Evolutionary conservation across 495 filamentous ascomycete genomes (phyloP).

Genomic region (Oleoguttula mirabilis): DNA sequence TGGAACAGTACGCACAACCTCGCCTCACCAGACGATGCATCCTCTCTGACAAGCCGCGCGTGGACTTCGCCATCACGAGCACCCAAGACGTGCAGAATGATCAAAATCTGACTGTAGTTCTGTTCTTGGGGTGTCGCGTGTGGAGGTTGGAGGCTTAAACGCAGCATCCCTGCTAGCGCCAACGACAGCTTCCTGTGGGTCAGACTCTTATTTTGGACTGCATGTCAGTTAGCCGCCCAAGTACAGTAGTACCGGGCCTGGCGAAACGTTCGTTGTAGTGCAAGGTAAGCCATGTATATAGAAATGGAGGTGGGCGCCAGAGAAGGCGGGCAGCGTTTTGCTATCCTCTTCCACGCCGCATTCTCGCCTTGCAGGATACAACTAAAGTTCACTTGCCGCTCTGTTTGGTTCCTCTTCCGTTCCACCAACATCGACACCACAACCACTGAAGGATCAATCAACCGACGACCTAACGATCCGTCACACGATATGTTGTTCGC

Average conservation of each 20-base stretch:
- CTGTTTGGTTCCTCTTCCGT: background rate
- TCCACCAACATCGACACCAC: constrained; percentile 1
- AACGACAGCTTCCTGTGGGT: no score
- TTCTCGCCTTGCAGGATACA: background rate
- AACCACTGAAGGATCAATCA: background rate
- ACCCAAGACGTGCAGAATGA: background rate
- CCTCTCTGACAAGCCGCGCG: no score
- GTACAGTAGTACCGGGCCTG: background rate
- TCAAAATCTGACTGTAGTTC: background rate
- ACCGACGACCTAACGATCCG: background rate
- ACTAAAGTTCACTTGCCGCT: background rate
- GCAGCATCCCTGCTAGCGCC: background rate
- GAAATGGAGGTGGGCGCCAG: constrained; percentile 12
- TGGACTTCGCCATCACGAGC: background rate
- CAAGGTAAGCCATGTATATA: constrained; percentile 19
- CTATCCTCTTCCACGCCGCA: background rate
- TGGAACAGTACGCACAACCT: no score
- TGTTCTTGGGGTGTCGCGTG: background rate
- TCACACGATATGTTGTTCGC: constrained; percentile 12
- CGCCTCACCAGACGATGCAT: no score
- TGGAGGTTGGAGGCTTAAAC: background rate
- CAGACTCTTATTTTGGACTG: background rate
- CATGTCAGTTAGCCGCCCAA: constrained; percentile 9
- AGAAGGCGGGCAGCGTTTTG: background rate
- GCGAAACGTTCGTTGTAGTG: background rate